These are phyloP conservation scores for Leonotis leonurus DNA, from an alignment of 257 asterid genomes.

Conservation along the genomic window DNA sequence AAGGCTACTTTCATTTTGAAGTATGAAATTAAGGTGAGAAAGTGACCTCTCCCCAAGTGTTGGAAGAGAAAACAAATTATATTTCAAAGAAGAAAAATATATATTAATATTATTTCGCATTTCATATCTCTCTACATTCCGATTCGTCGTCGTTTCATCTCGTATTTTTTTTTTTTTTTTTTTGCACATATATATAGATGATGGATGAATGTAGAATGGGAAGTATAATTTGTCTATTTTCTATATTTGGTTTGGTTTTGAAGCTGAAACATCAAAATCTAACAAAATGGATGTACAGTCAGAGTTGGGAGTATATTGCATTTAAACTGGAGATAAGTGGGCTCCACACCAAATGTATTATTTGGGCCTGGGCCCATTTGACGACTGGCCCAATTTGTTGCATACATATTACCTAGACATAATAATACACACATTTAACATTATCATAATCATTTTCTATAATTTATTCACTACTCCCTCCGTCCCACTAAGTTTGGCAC, in stretches of 20 bases:
- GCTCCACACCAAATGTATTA: neutral
- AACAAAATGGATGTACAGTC: neutral
- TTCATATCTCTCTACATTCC: too few species aligned
- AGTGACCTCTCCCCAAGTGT: slow-evolving; percentile 9
- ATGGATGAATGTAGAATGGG: too few species aligned
- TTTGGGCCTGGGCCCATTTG: neutral
- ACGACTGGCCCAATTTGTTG: neutral
- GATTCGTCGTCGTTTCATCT: too few species aligned
- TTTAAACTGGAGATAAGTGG: neutral
- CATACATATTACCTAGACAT: too few species aligned
- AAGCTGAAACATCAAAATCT: neutral
- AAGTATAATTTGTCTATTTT: neutral
- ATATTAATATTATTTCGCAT: too few species aligned
- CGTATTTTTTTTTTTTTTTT: too few species aligned
- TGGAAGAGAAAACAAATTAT: neutral
- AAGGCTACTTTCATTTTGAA: slow-evolving; percentile 26
- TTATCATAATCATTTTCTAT: too few species aligned
- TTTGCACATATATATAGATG: too few species aligned
- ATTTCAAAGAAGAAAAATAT: neutral
- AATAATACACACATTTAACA: too few species aligned
- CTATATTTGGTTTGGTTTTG: too few species aligned
- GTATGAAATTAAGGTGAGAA: slow-evolving; percentile 13
- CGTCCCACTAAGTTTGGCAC: too few species aligned
- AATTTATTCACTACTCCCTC: too few species aligned
- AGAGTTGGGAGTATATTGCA: neutral